Percentiles rank a stretch among this genome's conserved stretches.
phyloP scores from a whole-genome alignment of 768 basidiomycete genomes.

The Boletus pseudopeckii region DNA sequence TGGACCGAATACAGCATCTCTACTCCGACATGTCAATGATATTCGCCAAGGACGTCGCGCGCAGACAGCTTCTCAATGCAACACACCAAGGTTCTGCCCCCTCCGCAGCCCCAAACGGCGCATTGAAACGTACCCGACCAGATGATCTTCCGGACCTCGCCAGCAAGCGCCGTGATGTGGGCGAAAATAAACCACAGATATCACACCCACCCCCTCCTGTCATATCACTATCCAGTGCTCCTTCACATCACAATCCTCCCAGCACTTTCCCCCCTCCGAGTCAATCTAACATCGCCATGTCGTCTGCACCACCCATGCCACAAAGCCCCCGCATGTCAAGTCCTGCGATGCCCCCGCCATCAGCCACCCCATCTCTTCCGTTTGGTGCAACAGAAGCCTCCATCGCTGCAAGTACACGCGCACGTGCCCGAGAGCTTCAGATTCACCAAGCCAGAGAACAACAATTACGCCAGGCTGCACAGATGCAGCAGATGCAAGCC shows the following conservation, averaged over 20 bases:
- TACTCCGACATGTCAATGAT: slow-evolving; percentile 58
- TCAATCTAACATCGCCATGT: slow-evolving; percentile 11
- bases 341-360: slow-evolving; percentile 31
- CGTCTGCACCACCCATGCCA: slow-evolving; percentile 15
- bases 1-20: slow-evolving; percentile 60
- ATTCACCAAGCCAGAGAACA: slow-evolving; percentile 35
- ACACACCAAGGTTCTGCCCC: slow-evolving; percentile 26
- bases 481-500: slow-evolving; percentile 34
- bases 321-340: slow-evolving; percentile 34
- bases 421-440: slow-evolving; percentile 35
- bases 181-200: slow-evolving; percentile 51
- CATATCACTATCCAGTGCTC: slow-evolving; percentile 15
- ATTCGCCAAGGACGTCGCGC: slow-evolving; percentile 61
- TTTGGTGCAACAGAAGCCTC: slow-evolving; percentile 34
- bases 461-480: slow-evolving; percentile 33
- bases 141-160: slow-evolving; percentile 46
- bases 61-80: slow-evolving; percentile 36
- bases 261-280: slow-evolving; percentile 20
- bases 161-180: slow-evolving; percentile 68
- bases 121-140: slow-evolving; percentile 61
- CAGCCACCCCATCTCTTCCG: slow-evolving; percentile 29
- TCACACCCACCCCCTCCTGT: slow-evolving; percentile 39
- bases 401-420: slow-evolving; percentile 30
- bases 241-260: slow-evolving; percentile 22
- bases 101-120: slow-evolving; percentile 29